Conservation (phyloP, 192 early-diverging fungal species). For the Spizellomyces sp. region DNA sequence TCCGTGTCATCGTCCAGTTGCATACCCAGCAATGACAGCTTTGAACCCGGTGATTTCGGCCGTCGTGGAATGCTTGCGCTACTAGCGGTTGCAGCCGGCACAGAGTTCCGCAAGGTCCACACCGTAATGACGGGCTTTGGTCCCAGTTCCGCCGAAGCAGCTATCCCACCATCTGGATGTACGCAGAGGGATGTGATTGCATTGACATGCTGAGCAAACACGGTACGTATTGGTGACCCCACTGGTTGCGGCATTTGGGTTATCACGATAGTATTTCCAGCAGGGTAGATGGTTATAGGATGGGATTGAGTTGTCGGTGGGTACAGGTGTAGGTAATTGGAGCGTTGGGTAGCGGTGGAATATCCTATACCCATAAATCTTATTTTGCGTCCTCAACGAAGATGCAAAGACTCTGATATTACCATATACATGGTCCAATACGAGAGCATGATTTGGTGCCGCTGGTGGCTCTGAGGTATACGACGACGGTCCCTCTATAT, state of each 20-base stretch:
- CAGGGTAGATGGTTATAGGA: constrained; percentile 15
- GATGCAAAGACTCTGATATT: not conserved
- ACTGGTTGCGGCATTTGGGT: not conserved
- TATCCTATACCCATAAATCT: constrained; percentile 17
- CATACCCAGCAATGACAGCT: not conserved
- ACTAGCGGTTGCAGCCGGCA: too few species aligned
- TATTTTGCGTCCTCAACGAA: not conserved
- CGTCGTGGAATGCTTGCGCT: too few species aligned
- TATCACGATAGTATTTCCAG: constrained; percentile 25
- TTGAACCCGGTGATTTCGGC: not conserved
- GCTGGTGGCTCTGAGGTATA: not conserved
- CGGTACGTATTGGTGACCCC: constrained; percentile 3
- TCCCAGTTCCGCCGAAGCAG: constrained; percentile 19
- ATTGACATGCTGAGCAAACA: constrained; percentile 4
- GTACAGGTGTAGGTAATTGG: constrained; percentile 20
- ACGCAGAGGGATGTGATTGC: constrained; percentile 24
- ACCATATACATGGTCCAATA: constrained; percentile 32
- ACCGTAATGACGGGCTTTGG: constrained; percentile 5
- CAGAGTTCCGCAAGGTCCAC: constrained; percentile 16
- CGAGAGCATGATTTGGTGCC: constrained; percentile 8
- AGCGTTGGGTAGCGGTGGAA: constrained; percentile 15
- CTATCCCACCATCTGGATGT: constrained; percentile 22
- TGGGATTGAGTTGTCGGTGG: constrained; percentile 7
- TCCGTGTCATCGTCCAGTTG: not conserved
- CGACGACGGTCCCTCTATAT: constrained; percentile 12